These are phyloP conservation scores for Syzygium oleosum DNA, from an alignment of 345 rosid species.

Conservation along the genomic window DNA sequence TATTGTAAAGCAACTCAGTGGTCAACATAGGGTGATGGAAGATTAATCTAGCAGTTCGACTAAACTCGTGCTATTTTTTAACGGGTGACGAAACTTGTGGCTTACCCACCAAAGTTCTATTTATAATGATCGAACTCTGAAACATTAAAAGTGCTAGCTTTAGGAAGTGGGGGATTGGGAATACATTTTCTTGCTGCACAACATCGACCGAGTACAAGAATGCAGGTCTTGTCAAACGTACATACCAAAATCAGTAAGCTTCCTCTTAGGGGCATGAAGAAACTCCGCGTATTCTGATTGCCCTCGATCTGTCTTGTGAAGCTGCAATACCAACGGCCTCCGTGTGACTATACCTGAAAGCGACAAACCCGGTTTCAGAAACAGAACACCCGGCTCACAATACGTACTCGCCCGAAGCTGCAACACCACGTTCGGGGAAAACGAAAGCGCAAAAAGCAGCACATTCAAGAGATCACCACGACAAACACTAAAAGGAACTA, in stretches of 20 bases:
- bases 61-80: neutral
- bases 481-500: neutral
- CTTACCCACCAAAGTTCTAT: neutral
- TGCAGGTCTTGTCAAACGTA: neutral
- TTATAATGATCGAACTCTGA: neutral
- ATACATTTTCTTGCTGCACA: neutral
- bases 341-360: conserved; percentile 88
- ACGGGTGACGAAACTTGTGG: neutral
- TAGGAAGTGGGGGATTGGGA: no score
- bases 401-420: neutral
- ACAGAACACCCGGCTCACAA: no score
- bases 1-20: neutral
- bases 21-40: neutral
- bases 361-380: neutral
- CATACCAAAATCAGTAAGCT: conserved; percentile 73
- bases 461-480: neutral
- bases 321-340: conserved; percentile 96
- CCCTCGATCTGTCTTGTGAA: conserved; percentile 78
- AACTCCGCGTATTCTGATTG: conserved; percentile 83
- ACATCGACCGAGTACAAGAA: neutral
- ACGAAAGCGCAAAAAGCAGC: neutral
- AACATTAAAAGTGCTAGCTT: neutral
- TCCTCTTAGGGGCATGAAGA: conserved; percentile 94
- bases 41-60: neutral
- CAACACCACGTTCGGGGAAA: neutral